Evolutionary conservation across 2,329 filamentous ascomycete species (phyloP).

Genomic region (Teratosphaeria zuluensis): DNA sequence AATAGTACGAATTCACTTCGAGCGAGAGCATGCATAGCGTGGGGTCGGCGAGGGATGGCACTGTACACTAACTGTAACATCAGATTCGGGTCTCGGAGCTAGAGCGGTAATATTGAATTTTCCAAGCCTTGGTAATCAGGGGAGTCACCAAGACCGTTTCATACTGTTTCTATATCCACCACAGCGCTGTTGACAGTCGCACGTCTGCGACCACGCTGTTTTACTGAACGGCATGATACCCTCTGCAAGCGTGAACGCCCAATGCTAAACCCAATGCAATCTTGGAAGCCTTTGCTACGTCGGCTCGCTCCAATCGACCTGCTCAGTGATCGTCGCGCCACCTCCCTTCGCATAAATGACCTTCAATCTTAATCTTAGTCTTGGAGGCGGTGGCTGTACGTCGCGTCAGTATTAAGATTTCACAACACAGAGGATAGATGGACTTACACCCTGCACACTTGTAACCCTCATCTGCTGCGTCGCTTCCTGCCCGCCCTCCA

Average conservation of each 20-base stretch:
- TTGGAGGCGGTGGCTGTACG: conserved; percentile 55
- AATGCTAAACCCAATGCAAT: not conserved
- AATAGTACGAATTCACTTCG: not conserved
- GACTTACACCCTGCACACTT: conserved; percentile 78
- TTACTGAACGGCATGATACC: not conserved
- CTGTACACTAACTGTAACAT: not conserved
- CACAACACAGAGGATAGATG: not conserved
- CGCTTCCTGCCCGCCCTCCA: conserved; percentile 70
- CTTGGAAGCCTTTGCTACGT: conserved; percentile 11
- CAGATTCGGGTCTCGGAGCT: not conserved
- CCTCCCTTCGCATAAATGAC: conserved; percentile 64
- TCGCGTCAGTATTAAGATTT: not conserved
- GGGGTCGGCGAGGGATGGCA: not conserved
- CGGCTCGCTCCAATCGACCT: conserved; percentile 94
- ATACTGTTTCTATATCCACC: too few relatives aligned
- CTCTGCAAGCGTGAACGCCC: not conserved
- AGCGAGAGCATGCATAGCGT: not conserved
- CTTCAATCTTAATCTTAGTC: conserved; percentile 72
- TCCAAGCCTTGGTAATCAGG: too few relatives aligned
- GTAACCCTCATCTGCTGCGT: conserved; percentile 84
- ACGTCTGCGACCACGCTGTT: not conserved
- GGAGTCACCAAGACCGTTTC: too few relatives aligned
- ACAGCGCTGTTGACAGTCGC: not conserved
- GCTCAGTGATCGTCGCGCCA: conserved; percentile 65
- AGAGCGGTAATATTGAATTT: too few relatives aligned